Percentiles rank a stretch among this genome's conserved stretches.
Evolutionary conservation across 352 stramenopile species (phyloP).

Genomic region (Peronospora destructor): DNA sequence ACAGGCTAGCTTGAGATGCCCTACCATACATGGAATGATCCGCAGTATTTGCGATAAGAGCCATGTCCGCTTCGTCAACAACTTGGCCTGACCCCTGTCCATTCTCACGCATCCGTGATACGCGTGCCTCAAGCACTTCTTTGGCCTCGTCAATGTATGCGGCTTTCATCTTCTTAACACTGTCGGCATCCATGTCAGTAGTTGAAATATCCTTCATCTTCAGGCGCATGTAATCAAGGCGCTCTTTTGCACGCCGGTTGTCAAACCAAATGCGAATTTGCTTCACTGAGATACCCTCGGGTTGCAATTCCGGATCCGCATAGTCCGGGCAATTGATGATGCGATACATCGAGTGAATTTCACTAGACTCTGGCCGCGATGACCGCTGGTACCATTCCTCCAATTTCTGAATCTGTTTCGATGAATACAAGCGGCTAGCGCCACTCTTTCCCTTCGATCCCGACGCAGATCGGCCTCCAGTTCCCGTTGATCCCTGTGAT

Average conservation of each 20-base stretch:
- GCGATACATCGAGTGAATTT: conserved; percentile 87
- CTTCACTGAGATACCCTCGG: conserved; percentile 82
- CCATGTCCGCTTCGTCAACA: conserved; percentile 74
- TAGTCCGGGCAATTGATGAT: conserved; percentile 84
- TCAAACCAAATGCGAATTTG: conserved; percentile 87
- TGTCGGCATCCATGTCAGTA: conserved; percentile 74
- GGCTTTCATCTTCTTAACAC: conserved; percentile 83
- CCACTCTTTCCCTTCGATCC: conserved; percentile 66
- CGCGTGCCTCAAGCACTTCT: conserved; percentile 76
- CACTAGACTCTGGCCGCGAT: conserved; percentile 66
- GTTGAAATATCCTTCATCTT: conserved; percentile 88
- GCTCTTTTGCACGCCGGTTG: conserved; percentile 78
- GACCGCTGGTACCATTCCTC: conserved; percentile 85
- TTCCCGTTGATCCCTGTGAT: conserved; percentile 18
- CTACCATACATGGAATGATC: conserved; percentile 42
- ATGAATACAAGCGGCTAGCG: conserved; percentile 78
- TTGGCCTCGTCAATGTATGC: conserved; percentile 86
- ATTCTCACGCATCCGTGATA: conserved; percentile 75
- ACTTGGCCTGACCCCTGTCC: conserved; percentile 57
- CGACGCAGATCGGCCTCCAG: conserved; percentile 31
- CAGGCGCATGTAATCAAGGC: conserved; percentile 82
- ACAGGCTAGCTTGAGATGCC: conserved; percentile 29
- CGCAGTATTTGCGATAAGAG: conserved; percentile 43
- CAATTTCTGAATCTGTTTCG: conserved; percentile 84
- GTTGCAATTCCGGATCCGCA: conserved; percentile 75